Evolutionary conservation across 2,329 filamentous ascomycete species (phyloP).

Genomic region (Aspergillus vadensis): DNA sequence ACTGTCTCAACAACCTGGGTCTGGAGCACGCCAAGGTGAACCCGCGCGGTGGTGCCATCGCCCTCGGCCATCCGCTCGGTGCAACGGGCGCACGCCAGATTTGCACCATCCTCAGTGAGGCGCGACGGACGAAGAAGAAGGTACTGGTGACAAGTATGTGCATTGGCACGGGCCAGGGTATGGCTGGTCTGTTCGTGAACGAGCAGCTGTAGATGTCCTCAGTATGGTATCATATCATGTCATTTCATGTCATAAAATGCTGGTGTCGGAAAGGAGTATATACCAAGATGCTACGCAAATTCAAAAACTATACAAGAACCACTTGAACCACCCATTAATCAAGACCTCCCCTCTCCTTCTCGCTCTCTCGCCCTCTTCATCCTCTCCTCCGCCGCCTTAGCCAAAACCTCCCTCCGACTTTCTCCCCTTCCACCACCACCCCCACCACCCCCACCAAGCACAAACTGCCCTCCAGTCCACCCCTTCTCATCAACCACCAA

Average conservation of each 20-base stretch:
- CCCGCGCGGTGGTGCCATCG: slow-evolving; percentile 89
- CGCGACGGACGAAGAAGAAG: slow-evolving; percentile 83
- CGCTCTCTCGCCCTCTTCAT: slow-evolving; percentile 54
- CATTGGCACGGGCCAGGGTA: slow-evolving; percentile 67
- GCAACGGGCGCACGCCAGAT: slow-evolving; percentile 89
- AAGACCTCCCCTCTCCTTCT: slow-evolving; percentile 29
- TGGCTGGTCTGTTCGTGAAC: slow-evolving; percentile 68
- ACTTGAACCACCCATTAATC: background rate
- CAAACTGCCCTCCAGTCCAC: slow-evolving; percentile 78
- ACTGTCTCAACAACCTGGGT: slow-evolving; percentile 73
- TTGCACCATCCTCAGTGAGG: slow-evolving; percentile 85
- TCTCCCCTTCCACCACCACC: slow-evolving; percentile 46
- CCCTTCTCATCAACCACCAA: slow-evolving; percentile 69
- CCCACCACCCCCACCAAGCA: slow-evolving; percentile 60
- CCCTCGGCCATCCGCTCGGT: slow-evolving; percentile 85
- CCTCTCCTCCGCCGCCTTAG: slow-evolving; percentile 71
- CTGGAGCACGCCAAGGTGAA: slow-evolving; percentile 75
- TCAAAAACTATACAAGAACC: background rate
- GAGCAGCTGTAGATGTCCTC: slow-evolving; percentile 50
- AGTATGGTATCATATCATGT: background rate
- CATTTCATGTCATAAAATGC: slow-evolving; percentile 7
- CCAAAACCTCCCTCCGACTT: slow-evolving; percentile 72
- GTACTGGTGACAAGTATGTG: slow-evolving; percentile 91
- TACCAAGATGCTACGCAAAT: background rate
- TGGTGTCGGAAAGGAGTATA: background rate